Base-by-base conservation (phyloP, 495 filamentous ascomycete species). In the Hypomontagnella submonticulosa region DNA sequence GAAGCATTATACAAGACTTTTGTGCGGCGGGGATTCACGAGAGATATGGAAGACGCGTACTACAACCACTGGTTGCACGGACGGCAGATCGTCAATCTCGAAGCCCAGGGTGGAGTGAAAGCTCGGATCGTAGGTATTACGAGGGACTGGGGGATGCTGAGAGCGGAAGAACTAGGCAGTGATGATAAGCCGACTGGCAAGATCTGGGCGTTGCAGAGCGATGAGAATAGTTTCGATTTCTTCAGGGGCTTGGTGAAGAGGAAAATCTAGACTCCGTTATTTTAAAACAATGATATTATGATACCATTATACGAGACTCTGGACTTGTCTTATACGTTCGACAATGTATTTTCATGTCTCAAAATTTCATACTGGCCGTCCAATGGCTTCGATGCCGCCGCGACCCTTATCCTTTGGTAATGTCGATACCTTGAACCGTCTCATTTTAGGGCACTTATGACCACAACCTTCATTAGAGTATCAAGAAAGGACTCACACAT, bases 191-290 rank as follows among this genome's bases (percentile, higher is more conserved):
- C 80, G 1, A 97, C 92, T 8, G 93, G 94, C 1, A 89, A 84
- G 74, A 80, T 90, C 41, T 93, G 87, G 83, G 86, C 89, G 71
- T 78, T 99, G 76, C 93, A 97, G 80, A 97, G 91, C 75, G 95
- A 99, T 70, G 92, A 92, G 71, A 99, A 99, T 70, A 97, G 92
- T 78, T 99, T 99, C 80, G 96, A 99, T 79, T 99, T 97, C 78
- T 94, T 97, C 76, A 89, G 83, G 72, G 95, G 95, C 0, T 73
- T 99, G 76, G 76, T 99, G 47, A 92, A 85, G 83, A 84, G 88
- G 72, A 97, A 95, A 82, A 73, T 90, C 6, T 92, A 57, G 61
- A 3, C 8, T 13, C 4, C 12, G 1, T 15, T 27, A 2, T 27
- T 2, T 27, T 27, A 27, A 6, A 2, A 6, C 6, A 27, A 27